Conservation (phyloP, 306 rosid genomes). For the Rubus idaeus region DNA sequence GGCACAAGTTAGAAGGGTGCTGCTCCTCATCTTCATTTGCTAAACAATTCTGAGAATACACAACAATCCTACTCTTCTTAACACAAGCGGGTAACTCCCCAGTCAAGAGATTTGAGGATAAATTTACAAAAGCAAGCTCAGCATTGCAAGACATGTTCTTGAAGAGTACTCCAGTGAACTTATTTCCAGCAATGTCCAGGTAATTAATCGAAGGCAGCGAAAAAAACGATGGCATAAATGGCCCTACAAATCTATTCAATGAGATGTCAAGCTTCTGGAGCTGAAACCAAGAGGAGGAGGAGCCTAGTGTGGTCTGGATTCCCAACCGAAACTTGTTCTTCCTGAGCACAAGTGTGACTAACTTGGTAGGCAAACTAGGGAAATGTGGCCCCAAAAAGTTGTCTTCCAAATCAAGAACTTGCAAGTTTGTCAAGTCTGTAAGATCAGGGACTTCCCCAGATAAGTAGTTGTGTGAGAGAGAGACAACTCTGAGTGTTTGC, state of each 20-base stretch:
- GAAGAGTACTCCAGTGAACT: constrained; percentile 68
- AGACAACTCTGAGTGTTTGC: constrained; percentile 54
- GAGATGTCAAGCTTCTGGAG: constrained; percentile 85
- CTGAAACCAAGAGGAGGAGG: constrained; percentile 40
- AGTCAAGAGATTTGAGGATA: constrained; percentile 78
- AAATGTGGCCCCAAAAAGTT: constrained; percentile 74
- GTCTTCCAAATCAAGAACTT: constrained; percentile 64
- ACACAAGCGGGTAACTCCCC: constrained; percentile 78
- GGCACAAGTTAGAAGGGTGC: constrained; percentile 56
- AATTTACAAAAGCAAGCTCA: constrained; percentile 64
- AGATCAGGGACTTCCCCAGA: constrained; percentile 73
- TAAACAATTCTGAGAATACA: constrained; percentile 66
- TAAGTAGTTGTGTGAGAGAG: constrained; percentile 65
- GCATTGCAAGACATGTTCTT: constrained; percentile 59
- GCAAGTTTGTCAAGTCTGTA: constrained; percentile 61
- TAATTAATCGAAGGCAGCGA: constrained; percentile 71
- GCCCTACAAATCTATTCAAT: constrained; percentile 71
- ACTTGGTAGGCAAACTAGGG: constrained; percentile 61
- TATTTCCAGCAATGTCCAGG: constrained; percentile 72
- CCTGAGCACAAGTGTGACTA: constrained; percentile 65
- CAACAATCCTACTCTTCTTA: constrained; percentile 29
- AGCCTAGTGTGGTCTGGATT: constrained; percentile 51
- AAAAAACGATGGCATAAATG: constrained; percentile 56
- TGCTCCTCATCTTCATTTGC: constrained; percentile 50
- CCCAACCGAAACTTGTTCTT: constrained; percentile 62